Evolutionary conservation across 2,329 filamentous ascomycete genomes (phyloP).

Genomic region (Aspergillus floridensis): DNA sequence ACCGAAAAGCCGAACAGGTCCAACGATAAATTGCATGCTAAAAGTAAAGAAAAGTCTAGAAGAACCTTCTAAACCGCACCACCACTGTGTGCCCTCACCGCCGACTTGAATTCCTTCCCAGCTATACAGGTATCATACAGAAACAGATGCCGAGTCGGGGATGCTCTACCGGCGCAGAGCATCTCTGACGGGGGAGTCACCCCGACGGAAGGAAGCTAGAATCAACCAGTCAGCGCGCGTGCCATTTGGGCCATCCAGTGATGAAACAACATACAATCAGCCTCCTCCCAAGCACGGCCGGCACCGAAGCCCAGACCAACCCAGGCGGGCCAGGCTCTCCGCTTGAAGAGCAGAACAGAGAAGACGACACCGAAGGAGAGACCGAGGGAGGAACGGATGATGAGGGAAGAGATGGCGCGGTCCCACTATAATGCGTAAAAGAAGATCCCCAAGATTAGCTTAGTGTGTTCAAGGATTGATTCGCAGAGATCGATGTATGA

Average conservation of each 20-base stretch:
- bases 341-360: conserved; percentile 96
- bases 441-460: conserved; percentile 18
- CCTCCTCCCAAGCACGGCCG: conserved; percentile 96
- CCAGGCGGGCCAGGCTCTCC: conserved; percentile 96
- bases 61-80: conserved; percentile 20
- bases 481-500: not conserved
- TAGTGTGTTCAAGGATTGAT: not conserved
- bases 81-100: conserved; percentile 11
- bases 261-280: conserved; percentile 66
- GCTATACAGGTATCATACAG: conserved; percentile 42
- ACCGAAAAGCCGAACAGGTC: conserved; percentile 4
- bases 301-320: conserved; percentile 92
- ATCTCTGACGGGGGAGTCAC: conserved; percentile 40
- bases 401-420: conserved; percentile 92
- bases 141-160: conserved; percentile 18
- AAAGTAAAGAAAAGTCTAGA: conserved; percentile 18
- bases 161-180: conserved; percentile 36
- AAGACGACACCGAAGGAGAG: conserved; percentile 98
- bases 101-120: conserved; percentile 19
- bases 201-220: conserved; percentile 45
- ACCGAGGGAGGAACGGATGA: conserved; percentile 94
- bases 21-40: conserved; percentile 19
- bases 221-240: conserved; percentile 13
- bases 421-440: conserved; percentile 70
- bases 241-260: not conserved